phyloP scores from a whole-genome alignment of 1,284 basidiomycete genomes.

The Ceratobasidium sp. region DNA sequence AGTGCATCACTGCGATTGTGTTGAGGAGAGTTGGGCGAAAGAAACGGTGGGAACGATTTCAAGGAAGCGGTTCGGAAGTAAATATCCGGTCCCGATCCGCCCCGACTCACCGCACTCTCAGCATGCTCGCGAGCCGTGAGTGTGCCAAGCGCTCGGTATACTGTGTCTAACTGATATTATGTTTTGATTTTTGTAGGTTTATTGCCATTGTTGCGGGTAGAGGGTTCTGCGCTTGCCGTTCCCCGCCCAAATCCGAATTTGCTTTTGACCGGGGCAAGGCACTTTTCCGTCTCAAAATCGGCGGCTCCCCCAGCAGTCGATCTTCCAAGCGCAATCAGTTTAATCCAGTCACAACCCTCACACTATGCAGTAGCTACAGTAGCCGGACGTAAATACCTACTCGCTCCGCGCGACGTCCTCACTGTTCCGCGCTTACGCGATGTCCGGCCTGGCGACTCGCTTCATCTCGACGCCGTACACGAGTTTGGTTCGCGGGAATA shows the following conservation, averaged over 20 bases:
- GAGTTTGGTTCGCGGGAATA: slow-evolving; percentile 96
- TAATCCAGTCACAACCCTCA: slow-evolving; percentile 83
- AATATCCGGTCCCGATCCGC: slow-evolving; percentile 54
- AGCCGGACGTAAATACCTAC: slow-evolving; percentile 88
- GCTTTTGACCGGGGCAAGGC: slow-evolving; percentile 17
- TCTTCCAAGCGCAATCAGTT: slow-evolving; percentile 68
- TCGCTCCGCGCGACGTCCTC: slow-evolving; percentile 90
- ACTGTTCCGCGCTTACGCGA: slow-evolving; percentile 91
- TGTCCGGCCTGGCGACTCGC: slow-evolving; percentile 85
- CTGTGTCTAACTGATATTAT: neutral
- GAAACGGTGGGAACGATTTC: slow-evolving; percentile 61
- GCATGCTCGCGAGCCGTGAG: slow-evolving; percentile 45
- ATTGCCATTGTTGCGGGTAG: slow-evolving; percentile 24
- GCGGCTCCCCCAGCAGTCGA: slow-evolving; percentile 11
- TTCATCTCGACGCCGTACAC: slow-evolving; percentile 88
- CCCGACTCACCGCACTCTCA: slow-evolving; percentile 32
- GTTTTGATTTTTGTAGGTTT: slow-evolving; percentile 6
- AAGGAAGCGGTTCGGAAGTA: slow-evolving; percentile 55
- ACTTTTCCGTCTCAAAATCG: slow-evolving; percentile 44
- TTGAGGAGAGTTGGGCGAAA: slow-evolving; percentile 55
- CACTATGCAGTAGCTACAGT: slow-evolving; percentile 94
- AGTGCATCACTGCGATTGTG: slow-evolving; percentile 76
- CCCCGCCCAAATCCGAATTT: slow-evolving; percentile 19
- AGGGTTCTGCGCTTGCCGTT: slow-evolving; percentile 34
- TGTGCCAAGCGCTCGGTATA: neutral